A percentile compares a stretch with the other conserved stretches of the same genome.
These are phyloP conservation scores for Dendrostoma leiphaemia DNA, from an alignment of 2,329 filamentous ascomycete species.

Conservation along the genomic window DNA sequence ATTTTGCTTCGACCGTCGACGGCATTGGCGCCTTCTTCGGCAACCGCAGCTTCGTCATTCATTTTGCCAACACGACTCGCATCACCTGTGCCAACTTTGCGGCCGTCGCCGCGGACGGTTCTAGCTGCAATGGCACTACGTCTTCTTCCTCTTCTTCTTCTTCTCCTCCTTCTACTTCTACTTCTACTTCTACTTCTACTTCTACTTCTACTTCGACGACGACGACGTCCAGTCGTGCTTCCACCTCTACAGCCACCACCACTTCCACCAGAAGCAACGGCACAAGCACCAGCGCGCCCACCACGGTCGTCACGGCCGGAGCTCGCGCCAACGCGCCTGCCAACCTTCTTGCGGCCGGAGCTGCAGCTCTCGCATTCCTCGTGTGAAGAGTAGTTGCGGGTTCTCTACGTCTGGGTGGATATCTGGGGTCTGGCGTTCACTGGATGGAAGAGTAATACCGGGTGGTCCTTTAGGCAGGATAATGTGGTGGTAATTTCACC, in stretches of 20 bases:
- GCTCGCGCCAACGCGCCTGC: conserved; percentile 8
- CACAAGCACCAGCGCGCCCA: not conserved
- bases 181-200: conserved; percentile 11
- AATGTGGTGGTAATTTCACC: not conserved
- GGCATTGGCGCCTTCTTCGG: conserved; percentile 59
- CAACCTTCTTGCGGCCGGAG: conserved; percentile 2
- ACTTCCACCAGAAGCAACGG: conserved; percentile 1
- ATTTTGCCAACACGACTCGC: conserved; percentile 62
- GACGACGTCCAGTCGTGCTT: not conserved
- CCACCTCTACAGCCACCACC: not conserved
- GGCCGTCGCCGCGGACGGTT: conserved; percentile 23
- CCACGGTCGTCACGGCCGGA: not conserved
- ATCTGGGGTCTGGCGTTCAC: not conserved
- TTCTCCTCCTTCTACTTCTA: conserved; percentile 2
- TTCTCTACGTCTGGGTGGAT: too few relatives aligned
- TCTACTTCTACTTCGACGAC: not conserved
- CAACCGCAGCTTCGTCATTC: conserved; percentile 63
- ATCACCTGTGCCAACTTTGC: conserved; percentile 65
- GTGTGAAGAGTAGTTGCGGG: not conserved
- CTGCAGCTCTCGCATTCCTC: conserved; percentile 12
- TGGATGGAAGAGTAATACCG: too few relatives aligned
- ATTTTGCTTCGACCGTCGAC: conserved; percentile 52
- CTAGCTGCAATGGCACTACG: conserved; percentile 11
- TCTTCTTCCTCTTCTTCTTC: conserved; percentile 9
- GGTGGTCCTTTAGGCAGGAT: not conserved